Conservation (phyloP, 768 basidiomycete species). For the Boletus subparvulus region DNA sequence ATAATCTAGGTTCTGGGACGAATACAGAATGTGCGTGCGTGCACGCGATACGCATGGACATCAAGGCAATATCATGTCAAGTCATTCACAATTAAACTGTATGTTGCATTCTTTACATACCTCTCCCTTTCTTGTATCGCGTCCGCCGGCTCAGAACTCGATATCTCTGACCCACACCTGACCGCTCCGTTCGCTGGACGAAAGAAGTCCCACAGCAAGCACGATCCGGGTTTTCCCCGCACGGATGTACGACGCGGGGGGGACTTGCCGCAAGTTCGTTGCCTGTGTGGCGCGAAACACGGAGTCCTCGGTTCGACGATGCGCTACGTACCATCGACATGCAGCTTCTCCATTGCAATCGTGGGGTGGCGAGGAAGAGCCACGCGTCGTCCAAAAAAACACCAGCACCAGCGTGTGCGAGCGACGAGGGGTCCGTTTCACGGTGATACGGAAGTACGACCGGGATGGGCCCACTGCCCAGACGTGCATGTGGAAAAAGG, state of each 20-base stretch:
- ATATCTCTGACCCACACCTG: slow-evolving; percentile 43
- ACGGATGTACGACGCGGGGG: slow-evolving; percentile 28
- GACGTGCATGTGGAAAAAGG: not conserved
- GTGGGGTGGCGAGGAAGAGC: slow-evolving; percentile 25
- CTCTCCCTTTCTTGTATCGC: too few species aligned
- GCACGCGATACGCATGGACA: too few species aligned
- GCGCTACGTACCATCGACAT: not conserved
- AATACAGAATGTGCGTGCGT: too few species aligned
- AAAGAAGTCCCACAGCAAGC: slow-evolving; percentile 41
- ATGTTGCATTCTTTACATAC: too few species aligned
- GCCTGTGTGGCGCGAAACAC: not conserved
- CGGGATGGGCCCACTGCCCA: not conserved
- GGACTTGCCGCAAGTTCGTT: slow-evolving; percentile 45
- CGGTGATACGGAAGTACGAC: slow-evolving; percentile 40
- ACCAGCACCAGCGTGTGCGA: slow-evolving; percentile 32
- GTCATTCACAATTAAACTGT: too few species aligned
- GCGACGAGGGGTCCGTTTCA: slow-evolving; percentile 32
- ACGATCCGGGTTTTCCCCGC: slow-evolving; percentile 29
- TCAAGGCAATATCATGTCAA: too few species aligned
- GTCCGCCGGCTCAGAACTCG: slow-evolving; percentile 6
- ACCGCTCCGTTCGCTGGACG: slow-evolving; percentile 41
- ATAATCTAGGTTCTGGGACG: too few species aligned
- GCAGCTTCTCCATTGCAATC: slow-evolving; percentile 30
- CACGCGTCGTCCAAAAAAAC: slow-evolving; percentile 44
- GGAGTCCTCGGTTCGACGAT: not conserved